A percentile compares a stretch with the other conserved stretches of the same genome.
Evolutionary conservation across 768 basidiomycete species (phyloP).

Genomic region (Suillus luteus): DNA sequence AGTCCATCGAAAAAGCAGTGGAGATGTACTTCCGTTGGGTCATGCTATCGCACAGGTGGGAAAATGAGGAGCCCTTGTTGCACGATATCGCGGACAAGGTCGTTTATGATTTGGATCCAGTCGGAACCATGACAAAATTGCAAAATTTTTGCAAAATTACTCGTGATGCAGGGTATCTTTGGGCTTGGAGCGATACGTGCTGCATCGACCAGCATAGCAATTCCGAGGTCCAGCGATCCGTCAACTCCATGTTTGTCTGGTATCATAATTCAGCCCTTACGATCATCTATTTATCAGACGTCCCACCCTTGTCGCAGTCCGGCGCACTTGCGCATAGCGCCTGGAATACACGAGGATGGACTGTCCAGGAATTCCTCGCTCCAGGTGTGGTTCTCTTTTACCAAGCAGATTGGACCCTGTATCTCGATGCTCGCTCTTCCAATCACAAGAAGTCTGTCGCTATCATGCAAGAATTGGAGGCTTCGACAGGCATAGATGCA

Average conservation of each 20-base stretch:
- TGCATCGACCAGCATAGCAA: slow-evolving; percentile 18
- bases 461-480: slow-evolving; percentile 1
- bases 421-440: not conserved
- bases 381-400: slow-evolving; percentile 1
- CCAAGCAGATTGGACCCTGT: slow-evolving; percentile 1
- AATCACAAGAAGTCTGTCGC: slow-evolving; percentile 1
- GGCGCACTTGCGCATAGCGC: not conserved
- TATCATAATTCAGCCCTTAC: slow-evolving; percentile 5
- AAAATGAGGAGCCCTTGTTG: slow-evolving; percentile 1
- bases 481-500: slow-evolving; percentile 1
- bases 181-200: slow-evolving; percentile 17
- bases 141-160: slow-evolving; percentile 7
- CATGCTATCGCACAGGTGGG: slow-evolving; percentile 13
- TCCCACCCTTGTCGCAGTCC: not conserved
- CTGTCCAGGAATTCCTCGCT: slow-evolving; percentile 7
- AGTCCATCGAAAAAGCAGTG: slow-evolving; percentile 4
- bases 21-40: slow-evolving; percentile 1
- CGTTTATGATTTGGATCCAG: not conserved
- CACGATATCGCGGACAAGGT: not conserved
- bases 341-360: slow-evolving; percentile 10
- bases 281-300: slow-evolving; percentile 10
- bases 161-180: not conserved
- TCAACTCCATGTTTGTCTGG: slow-evolving; percentile 10
- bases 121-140: not conserved
- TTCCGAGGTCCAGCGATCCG: slow-evolving; percentile 11